Base-by-base conservation (phyloP, 2,329 filamentous ascomycete genomes). In the Hymenoscyphus linearis region DNA sequence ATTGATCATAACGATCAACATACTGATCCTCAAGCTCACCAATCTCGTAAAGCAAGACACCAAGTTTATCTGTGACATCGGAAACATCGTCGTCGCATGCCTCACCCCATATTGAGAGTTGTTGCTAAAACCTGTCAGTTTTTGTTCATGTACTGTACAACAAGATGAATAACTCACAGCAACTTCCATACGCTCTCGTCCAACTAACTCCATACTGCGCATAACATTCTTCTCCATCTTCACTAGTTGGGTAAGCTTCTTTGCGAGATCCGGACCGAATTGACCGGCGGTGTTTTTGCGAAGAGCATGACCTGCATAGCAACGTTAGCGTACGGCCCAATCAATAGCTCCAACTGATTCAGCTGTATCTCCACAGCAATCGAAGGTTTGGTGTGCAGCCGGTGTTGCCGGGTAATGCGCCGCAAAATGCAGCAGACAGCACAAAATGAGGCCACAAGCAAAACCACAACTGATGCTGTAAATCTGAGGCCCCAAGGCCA, bases 161-260 rank as follows among this genome's bases (percentile, higher is more conserved):
- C 22, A 36, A 35, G 37, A 40, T 6, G 1, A n/a, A 52, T 55
- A 47, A 83, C 91, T 73, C 89, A 96, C 92, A 73, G 95, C 95
- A 68, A 97, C 93, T 72, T 98, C 95, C 92, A 98, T 98, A 71
- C 95, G 88, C 82, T 99, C 95, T 73, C 92, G 88, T 53, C 92
- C 92, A 59, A 98, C 95, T 56, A 91, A 83, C 76, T 99, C 95
- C 83, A 98, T 87, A 75, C 92, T 97, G 76, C 95, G 91, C 95
- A 99, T 99, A 61, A 97, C 91, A 75, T 99, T 98, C 87, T 99
- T 99, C 81, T 99, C 95, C 95, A 99, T 99, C 85, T 99, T 99
- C 66, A 99, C 95, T 58, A 99, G 85, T 80, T 96, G 91, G 47
- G 93, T 91, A 65, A 99, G 87, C 84, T 99, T 99, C 85, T 96